Evolutionary conservation across 257 asterid species (phyloP), one percentile per base, ranked within the genome.

Genomic region (Solanum chmielewskii): DNA sequence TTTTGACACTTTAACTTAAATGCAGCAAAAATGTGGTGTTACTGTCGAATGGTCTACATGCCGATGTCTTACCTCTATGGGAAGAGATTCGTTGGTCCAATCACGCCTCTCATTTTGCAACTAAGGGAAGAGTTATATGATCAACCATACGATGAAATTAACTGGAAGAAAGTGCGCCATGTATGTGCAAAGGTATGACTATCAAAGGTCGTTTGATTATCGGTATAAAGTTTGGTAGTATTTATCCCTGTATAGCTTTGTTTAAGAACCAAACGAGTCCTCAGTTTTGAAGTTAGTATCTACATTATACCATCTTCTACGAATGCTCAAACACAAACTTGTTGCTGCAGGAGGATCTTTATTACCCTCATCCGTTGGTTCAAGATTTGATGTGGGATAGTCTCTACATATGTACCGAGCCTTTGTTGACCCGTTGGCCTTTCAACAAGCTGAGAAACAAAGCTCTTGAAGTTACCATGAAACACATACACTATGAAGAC

Each of bases 1-100:
- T 75, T 29, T 82, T 64, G 44, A 80, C 0, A 31, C 13, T 18
- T 14, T 25, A 16, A 82, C 5, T 9, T 25, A 74, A 86, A 87
- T 90, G 92, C 92, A 94, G 98, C 95, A 41, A 94, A 94, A 59
- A 93, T 92, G 96, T 93, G 95, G 96, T 94, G 98, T 92, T 94
- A 94, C 88, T 89, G 93, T 42, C 93, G 98, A 73, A 92, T 92
- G 95, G 95, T 93, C 52, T 93, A 92, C 93, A 93, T 94, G 98
- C 98, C 98, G 39, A 93, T 94, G 98, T 94, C 98, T 5, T 94
- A 94, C 87, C 87, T 94, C 84, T 93, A 94, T 68, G 98, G 96
- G 42, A 94, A 93, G 91, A 92, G 94, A 86, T 94, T 94, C 69
- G 95, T 93, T 2, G 98, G 96, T 31, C 95, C 96, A 5, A 93